Conservation (phyloP, 345 rosid species). For the Cochlearia excelsa region DNA sequence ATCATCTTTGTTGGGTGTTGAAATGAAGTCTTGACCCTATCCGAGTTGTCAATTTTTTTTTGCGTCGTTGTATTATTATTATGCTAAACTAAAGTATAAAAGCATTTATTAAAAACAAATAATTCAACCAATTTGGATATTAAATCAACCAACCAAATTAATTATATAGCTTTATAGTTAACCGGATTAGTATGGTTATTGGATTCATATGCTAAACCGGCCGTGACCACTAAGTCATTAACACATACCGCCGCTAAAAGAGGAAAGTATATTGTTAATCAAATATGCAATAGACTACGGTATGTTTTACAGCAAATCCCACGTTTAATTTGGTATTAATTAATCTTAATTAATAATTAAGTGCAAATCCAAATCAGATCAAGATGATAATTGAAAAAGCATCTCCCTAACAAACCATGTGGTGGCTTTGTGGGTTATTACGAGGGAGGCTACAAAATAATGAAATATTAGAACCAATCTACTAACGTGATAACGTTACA, state of each 20-base stretch:
- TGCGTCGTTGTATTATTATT: conserved; percentile 33
- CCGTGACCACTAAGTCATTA: conserved; percentile 7
- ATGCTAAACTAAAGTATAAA: conserved; percentile 14
- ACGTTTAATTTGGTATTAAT: conserved; percentile 34
- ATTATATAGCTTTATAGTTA: conserved; percentile 1
- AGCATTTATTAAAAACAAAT: conserved; percentile 15
- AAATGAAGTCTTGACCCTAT: conserved; percentile 32
- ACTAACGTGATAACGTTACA: conserved; percentile 31
- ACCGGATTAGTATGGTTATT: conserved; percentile 15
- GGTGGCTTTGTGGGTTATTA: conserved; percentile 24
- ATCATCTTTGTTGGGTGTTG: conserved; percentile 35
- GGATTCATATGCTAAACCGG: conserved; percentile 9
- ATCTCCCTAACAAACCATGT: conserved; percentile 39
- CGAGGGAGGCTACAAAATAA: conserved; percentile 12
- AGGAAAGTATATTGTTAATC: background rate
- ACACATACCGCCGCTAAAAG: conserved; percentile 6
- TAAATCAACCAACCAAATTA: conserved; percentile 30
- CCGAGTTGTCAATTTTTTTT: conserved; percentile 31
- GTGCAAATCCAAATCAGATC: conserved; percentile 34
- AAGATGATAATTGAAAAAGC: conserved; percentile 33
- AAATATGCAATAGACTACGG: conserved; percentile 15
- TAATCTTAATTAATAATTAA: conserved; percentile 27
- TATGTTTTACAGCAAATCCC: conserved; percentile 38
- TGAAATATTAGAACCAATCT: conserved; percentile 30
- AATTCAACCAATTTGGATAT: conserved; percentile 27